Base-by-base conservation (phyloP, 2,329 filamentous ascomycete species). In the Aspergillus carbonarius region DNA sequence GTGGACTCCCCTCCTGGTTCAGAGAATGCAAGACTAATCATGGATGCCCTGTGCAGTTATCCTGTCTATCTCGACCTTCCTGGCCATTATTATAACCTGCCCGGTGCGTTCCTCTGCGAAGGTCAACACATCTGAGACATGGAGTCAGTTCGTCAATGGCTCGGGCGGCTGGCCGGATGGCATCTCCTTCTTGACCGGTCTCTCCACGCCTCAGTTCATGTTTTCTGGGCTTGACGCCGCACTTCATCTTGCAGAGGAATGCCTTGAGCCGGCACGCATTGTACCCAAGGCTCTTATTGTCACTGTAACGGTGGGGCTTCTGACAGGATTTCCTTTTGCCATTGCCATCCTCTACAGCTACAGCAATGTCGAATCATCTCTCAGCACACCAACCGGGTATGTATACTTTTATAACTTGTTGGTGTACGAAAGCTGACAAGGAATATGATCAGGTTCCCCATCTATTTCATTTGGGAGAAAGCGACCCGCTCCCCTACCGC, bases 131-230 rank as follows among this genome's bases (percentile, higher is more conserved):
- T 32, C n/a, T 1, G 39, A 55, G 7, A 46, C 65, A 27, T 67
- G 65, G 65, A 55, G 57, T 8, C 51, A 60, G 23, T 58, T 67
- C 13, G 48, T 53, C 54, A 68, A 68, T 23, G 66, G 66, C 5
- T 66, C 64, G 18, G 60, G 60, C 40, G 64, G 65, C 51, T 68
- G 66, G 66, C 60, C 66, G 12, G 57, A 68, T 46, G 64, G 64
- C 44, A 61, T 68, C 48, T 63, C 66, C n/a, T 68, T 65, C 59
- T 51, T 68, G 12, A 68, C 66, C 6, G 64, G 63, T 7, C 60
- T 68, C 17, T 62, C 66, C 25, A 68, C 66, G 2, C 66, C 66
- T 5, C 66, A 68, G 13, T 68, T 68, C 55, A 68, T 68, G 66
- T 58, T 66, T 30, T 66, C 64, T 6, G 66, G 66, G 4, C 63